These are phyloP conservation scores for Colletotrichum incanum DNA, from an alignment of 2,329 filamentous ascomycete genomes.

Conservation along the genomic window DNA sequence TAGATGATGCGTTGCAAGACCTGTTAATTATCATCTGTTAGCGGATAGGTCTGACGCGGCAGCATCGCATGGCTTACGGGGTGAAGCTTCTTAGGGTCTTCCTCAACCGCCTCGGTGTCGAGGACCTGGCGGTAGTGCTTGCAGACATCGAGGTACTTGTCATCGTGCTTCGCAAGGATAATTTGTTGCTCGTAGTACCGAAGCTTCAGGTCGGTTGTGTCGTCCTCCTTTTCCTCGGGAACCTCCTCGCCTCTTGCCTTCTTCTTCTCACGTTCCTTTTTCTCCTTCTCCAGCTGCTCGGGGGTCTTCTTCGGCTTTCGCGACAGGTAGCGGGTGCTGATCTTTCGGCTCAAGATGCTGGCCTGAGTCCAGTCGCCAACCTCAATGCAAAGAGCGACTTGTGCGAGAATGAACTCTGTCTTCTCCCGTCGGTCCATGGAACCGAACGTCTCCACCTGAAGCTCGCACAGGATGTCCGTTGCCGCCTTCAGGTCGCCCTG, in stretches of 20 bases:
- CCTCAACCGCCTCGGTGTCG: conserved; percentile 95
- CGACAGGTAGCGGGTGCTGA: conserved; percentile 92
- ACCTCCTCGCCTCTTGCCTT: conserved; percentile 85
- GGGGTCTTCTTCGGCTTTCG: conserved; percentile 92
- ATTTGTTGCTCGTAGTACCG: conserved; percentile 98
- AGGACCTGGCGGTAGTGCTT: conserved; percentile 98
- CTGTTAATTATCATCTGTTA: conserved; percentile 60
- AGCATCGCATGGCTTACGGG: conserved; percentile 73
- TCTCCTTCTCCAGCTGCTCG: conserved; percentile 91
- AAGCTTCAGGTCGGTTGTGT: conserved; percentile 96
- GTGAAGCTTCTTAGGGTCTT: conserved; percentile 87
- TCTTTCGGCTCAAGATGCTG: conserved; percentile 93
- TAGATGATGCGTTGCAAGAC: conserved; percentile 96
- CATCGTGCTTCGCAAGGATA: conserved; percentile 93
- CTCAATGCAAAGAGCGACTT: conserved; percentile 95
- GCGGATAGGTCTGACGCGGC: not conserved
- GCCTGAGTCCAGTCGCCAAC: conserved; percentile 97
- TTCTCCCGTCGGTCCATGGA: conserved; percentile 98
- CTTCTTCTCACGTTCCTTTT: conserved; percentile 90
- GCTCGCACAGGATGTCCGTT: conserved; percentile 93
- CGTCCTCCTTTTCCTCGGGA: conserved; percentile 83
- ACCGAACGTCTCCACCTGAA: conserved; percentile 98
- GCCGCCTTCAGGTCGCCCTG: conserved; percentile 94
- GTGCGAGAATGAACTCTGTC: conserved; percentile 97
- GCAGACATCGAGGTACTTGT: conserved; percentile 97